phyloP scores from a whole-genome alignment of 306 rosid species.

The Dalbergia cultrata region DNA sequence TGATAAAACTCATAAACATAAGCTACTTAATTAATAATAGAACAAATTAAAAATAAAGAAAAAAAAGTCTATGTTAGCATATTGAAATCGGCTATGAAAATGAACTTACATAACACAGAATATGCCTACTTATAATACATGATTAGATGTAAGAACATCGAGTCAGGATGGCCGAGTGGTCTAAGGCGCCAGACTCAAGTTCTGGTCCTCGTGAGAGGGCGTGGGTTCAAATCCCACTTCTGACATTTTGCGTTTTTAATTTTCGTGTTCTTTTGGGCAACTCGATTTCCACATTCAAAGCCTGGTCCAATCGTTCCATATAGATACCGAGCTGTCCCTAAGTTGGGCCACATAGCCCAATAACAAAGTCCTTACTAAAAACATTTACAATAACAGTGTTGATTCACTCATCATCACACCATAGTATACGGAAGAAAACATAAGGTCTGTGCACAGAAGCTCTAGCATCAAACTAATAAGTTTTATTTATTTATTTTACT shows the following conservation, averaged over 20 bases:
- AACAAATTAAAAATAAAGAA: background rate
- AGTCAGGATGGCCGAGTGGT: conserved; percentile 40
- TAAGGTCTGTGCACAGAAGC: too few relatives aligned
- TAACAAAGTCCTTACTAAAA: too few relatives aligned
- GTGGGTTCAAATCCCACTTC: conserved; percentile 53
- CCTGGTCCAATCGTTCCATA: background rate
- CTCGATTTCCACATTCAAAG: background rate
- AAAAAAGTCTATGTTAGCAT: background rate
- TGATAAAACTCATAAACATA: background rate
- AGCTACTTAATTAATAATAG: background rate
- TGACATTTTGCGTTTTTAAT: background rate
- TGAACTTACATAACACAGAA: too few relatives aligned
- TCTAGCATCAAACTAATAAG: too few relatives aligned
- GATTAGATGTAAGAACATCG: too few relatives aligned
- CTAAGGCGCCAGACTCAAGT: conserved; percentile 51
- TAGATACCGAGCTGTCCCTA: background rate
- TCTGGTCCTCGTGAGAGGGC: conserved; percentile 41
- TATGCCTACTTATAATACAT: too few relatives aligned
- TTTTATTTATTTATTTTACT: too few relatives aligned
- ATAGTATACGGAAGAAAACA: too few relatives aligned
- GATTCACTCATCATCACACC: too few relatives aligned
- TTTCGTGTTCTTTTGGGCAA: background rate
- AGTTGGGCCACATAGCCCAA: background rate
- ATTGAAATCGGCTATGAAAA: too few relatives aligned
- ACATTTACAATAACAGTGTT: too few relatives aligned